phyloP scores from a whole-genome alignment of 345 rosid genomes.

The Psidium friedrichsthalianum region DNA sequence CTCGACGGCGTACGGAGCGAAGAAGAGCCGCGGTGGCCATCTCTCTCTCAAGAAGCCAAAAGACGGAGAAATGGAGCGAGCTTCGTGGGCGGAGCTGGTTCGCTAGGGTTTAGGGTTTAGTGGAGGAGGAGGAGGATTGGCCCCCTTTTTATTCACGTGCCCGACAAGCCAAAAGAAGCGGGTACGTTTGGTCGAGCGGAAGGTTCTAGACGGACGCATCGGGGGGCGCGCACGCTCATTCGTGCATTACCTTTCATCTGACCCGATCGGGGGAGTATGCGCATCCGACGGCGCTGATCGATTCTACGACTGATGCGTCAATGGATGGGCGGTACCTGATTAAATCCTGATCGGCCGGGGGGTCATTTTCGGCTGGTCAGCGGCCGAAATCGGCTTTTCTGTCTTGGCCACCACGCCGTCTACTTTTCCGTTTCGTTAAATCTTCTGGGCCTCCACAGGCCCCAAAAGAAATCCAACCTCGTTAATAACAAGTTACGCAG shows the following conservation, averaged over 20 bases:
- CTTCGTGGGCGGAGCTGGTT: neutral
- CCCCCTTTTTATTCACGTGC: neutral
- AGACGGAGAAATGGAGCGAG: neutral
- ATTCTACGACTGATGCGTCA: neutral
- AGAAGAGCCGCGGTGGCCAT: conserved; percentile 67
- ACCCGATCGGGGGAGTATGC: neutral
- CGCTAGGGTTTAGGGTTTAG: neutral
- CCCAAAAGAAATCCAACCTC: no score
- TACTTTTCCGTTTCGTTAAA: no score
- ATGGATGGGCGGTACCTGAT: neutral
- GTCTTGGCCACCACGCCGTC: no score
- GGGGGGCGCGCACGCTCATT: neutral
- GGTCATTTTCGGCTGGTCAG: neutral
- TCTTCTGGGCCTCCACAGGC: no score
- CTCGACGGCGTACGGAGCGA: conserved; percentile 65
- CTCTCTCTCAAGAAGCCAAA: neutral
- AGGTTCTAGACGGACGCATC: neutral
- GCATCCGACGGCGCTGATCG: neutral
- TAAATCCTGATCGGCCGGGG: neutral
- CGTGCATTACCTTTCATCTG: neutral
- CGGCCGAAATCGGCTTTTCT: no score
- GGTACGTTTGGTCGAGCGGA: neutral
- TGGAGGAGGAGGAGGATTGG: neutral
- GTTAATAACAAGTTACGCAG: neutral
- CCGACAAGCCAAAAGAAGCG: neutral